Base-by-base conservation (phyloP, 2,329 filamentous ascomycete species). In the Elsinoe batatas region DNA sequence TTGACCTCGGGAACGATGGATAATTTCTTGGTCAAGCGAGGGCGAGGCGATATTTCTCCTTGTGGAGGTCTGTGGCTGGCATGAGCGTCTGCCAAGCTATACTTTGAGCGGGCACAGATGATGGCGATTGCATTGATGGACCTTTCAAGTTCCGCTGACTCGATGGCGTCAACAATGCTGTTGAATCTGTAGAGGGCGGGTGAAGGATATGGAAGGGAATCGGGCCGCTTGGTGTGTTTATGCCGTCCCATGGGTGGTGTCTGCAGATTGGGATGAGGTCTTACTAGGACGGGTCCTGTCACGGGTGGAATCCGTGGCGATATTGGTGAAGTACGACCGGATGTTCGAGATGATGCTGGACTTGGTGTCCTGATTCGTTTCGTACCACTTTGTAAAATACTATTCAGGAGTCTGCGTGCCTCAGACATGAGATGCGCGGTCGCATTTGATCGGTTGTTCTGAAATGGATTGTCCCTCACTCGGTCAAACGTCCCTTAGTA, bases 71-170 rank as follows among this genome's bases (percentile, higher is more conserved):
- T 74, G 65, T 84, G 81, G 42, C 79, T 79, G 33, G 75, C 76
- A 64, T 84, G 81, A 64, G 83, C 80, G 62, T 83, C 79, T 8
- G 81, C 79, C 58, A 84, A 68, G 61, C 79, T 82, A 63, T 82
- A 69, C 60, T 76, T 76, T 65, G 79, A 83, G 58, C 79, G 73
- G 3, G 81, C 80, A 61, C 79, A 81, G 58, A 84, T 82, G 61
- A 82, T 79, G 20, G 80, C 79, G 61, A 84, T 83, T 13, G 79
- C 78, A 62, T 83, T 78, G 54, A 84, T 73, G 8, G 80, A 80
- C 12, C 69, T 69, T 59, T 77, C 71, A 46, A 83, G 79, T 61
- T 83, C 79, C 11, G 78, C 75, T 35, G 59, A 57, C 56, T 82
- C 78, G 56, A 81, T 77, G 26, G 79, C 76, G 20, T 73, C 72